Conservation (phyloP, 257 asterid genomes). For the Striga asiatica region DNA sequence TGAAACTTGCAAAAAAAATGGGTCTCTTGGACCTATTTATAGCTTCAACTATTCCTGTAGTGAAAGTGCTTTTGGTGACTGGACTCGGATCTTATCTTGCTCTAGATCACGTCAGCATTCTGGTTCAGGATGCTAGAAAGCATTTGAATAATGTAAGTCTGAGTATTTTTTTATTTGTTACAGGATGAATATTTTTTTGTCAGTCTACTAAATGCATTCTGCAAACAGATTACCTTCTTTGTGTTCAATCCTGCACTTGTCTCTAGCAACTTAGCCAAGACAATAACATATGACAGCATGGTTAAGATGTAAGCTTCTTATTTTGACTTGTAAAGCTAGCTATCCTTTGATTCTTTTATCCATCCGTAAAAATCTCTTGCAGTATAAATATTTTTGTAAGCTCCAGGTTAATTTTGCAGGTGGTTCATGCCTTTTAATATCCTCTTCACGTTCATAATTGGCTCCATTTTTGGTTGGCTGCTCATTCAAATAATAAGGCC, state of each 20-base stretch:
- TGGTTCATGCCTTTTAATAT: constrained; percentile 93
- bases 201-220: neutral
- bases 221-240: constrained; percentile 52
- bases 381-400: neutral
- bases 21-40: constrained; percentile 52
- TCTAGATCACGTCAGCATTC: constrained; percentile 33
- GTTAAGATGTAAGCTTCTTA: constrained; percentile 52
- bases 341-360: neutral
- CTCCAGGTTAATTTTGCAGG: constrained; percentile 44
- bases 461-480: constrained; percentile 73
- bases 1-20: constrained; percentile 33
- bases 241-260: constrained; percentile 78
- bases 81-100: constrained; percentile 75
- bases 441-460: constrained; percentile 62
- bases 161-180: neutral
- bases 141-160: constrained; percentile 61
- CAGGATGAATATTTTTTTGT: neutral
- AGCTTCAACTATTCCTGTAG: constrained; percentile 67
- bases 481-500: constrained; percentile 56
- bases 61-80: constrained; percentile 70
- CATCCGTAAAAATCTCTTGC: neutral
- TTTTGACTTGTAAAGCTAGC: too few relatives aligned
- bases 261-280: constrained; percentile 70
- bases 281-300: constrained; percentile 72
- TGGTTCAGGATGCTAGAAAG: constrained; percentile 72